Percentiles rank a stretch among this genome's conserved stretches.
These are phyloP conservation scores for Pholiota conissans DNA, from an alignment of 768 basidiomycete species.

Conservation along the genomic window DNA sequence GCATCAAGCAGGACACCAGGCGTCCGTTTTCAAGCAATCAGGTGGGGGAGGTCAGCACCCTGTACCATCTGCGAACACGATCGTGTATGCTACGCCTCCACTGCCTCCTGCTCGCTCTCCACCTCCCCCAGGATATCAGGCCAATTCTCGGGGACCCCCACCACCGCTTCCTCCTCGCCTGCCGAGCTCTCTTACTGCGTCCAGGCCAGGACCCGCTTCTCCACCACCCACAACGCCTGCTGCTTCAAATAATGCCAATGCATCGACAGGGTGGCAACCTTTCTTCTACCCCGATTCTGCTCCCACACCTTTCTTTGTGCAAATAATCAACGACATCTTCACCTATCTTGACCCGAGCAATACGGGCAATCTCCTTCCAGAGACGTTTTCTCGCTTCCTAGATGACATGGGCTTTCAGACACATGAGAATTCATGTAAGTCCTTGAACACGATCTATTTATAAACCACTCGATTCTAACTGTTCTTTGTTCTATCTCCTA, in stretches of 20 bases:
- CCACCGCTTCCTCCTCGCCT: neutral
- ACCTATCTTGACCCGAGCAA: conserved; percentile 11
- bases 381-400: conserved; percentile 9
- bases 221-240: neutral
- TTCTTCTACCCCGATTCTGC: conserved; percentile 10
- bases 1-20: neutral
- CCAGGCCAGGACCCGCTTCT: neutral
- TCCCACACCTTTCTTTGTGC: conserved; percentile 1
- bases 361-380: conserved; percentile 9
- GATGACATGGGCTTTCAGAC: conserved; percentile 11
- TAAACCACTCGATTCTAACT: neutral
- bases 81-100: neutral
- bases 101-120: neutral
- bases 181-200: neutral
- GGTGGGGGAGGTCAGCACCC: neutral
- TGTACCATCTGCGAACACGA: neutral
- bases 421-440: conserved; percentile 13
- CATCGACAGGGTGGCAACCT: conserved; percentile 4
- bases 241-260: too few relatives aligned
- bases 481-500: neutral
- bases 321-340: conserved; percentile 12
- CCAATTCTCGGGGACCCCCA: neutral
- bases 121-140: neutral
- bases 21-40: conserved; percentile 2
- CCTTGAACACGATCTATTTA: neutral